Percentiles rank a stretch among this genome's conserved stretches.
Conservation (phyloP, 2,329 filamentous ascomycete genomes). For the Aspergillus proliferans region DNA sequence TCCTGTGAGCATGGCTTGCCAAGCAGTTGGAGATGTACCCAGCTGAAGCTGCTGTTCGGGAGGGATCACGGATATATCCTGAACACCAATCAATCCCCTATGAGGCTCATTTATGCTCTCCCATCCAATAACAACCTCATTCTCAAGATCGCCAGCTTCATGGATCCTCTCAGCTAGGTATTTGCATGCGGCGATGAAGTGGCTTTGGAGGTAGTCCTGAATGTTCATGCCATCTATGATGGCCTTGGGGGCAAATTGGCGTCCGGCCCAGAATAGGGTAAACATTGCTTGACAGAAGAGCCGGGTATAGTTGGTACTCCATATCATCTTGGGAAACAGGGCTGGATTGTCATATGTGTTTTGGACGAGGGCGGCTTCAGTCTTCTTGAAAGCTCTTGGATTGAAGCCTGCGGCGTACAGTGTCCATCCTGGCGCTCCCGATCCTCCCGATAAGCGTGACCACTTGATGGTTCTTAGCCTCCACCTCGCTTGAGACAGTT, state of each 20-base stretch:
- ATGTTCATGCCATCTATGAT: slow-evolving; percentile 94
- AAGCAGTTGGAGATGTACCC: slow-evolving; percentile 85
- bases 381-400: slow-evolving; percentile 74
- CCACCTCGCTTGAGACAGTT: neutral
- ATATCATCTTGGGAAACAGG: slow-evolving; percentile 96
- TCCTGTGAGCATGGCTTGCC: slow-evolving; percentile 88
- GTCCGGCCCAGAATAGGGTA: slow-evolving; percentile 86
- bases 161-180: slow-evolving; percentile 79
- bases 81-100: slow-evolving; percentile 74
- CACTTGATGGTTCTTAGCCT: slow-evolving; percentile 52
- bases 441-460: slow-evolving; percentile 91
- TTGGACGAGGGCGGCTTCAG: slow-evolving; percentile 88
- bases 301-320: slow-evolving; percentile 93
- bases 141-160: slow-evolving; percentile 81
- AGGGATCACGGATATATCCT: slow-evolving; percentile 75
- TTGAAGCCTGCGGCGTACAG: slow-evolving; percentile 90
- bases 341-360: slow-evolving; percentile 84
- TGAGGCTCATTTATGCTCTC: slow-evolving; percentile 96
- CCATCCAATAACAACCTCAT: slow-evolving; percentile 87
- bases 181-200: slow-evolving; percentile 73
- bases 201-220: slow-evolving; percentile 85
- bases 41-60: slow-evolving; percentile 86
- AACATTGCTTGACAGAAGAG: slow-evolving; percentile 86
- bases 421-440: slow-evolving; percentile 96
- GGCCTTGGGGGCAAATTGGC: slow-evolving; percentile 89